phyloP scores from a whole-genome alignment of 345 rosid species.

The Gossypium herbaceum region DNA sequence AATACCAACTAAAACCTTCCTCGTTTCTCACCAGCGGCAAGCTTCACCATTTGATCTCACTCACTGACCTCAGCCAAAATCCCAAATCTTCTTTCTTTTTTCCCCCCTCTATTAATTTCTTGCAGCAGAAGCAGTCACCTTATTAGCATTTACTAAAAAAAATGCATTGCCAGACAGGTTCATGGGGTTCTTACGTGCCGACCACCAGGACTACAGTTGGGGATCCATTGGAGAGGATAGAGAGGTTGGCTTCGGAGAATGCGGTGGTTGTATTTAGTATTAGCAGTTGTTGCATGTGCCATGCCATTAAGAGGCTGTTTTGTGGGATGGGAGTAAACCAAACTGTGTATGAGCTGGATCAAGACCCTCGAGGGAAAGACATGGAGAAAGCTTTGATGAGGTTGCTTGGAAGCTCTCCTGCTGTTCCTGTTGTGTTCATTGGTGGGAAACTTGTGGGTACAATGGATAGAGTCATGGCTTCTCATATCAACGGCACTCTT shows the following conservation, averaged over 20 bases:
- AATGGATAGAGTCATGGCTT: conserved; percentile 91
- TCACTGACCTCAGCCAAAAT: neutral
- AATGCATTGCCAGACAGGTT: conserved; percentile 52
- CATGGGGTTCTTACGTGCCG: conserved; percentile 51
- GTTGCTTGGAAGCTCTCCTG: conserved; percentile 54
- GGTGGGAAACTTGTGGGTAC: conserved; percentile 90
- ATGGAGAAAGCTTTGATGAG: conserved; percentile 61
- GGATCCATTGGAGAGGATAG: conserved; percentile 50
- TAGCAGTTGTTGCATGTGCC: conserved; percentile 97
- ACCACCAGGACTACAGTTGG: conserved; percentile 24
- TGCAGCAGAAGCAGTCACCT: neutral
- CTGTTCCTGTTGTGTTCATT: conserved; percentile 86
- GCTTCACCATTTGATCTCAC: conserved; percentile 11
- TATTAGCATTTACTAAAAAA: neutral
- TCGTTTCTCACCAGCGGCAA: conserved; percentile 13
- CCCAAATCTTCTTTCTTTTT: neutral
- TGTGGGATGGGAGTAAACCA: conserved; percentile 95
- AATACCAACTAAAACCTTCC: conserved; percentile 31
- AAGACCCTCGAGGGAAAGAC: conserved; percentile 68
- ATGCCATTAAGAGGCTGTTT: conserved; percentile 76
- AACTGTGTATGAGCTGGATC: conserved; percentile 80
- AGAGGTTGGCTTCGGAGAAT: conserved; percentile 66
- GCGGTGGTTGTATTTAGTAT: conserved; percentile 92
- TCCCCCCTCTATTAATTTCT: no score
- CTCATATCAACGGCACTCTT: conserved; percentile 87